Evolutionary conservation across 768 basidiomycete species (phyloP), one percentile per base, ranked within the genome.

Genomic region (Trametes villosa): DNA sequence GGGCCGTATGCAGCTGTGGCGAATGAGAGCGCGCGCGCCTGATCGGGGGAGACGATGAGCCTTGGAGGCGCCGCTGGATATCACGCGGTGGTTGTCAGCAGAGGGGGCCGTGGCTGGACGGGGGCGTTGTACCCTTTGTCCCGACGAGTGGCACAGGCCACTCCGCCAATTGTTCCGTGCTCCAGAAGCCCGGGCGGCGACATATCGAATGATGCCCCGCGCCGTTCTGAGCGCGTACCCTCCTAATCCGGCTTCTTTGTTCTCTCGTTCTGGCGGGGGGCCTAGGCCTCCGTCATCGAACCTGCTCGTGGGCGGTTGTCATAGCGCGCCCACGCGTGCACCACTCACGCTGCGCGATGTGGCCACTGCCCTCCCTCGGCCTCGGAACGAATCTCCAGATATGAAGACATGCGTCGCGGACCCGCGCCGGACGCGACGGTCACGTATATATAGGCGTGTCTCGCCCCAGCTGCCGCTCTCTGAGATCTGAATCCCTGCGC

Each of bases 91-190:
- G 52, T 30, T 18, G 38, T 49, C 40, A 42, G 47, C 34, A 18
- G 57, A 36, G 50, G 36, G 34, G n/a, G 33, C 50, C 9, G 42
- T 54, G 53, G 53, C 41, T 33, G 17, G 42, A n/a, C 27, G 40
- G 31, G 52, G 20, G 24, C 24, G 53, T 54, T 29, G 42, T 54
- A 42, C 50, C 42, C 59, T 60, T 60, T 60, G 59, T 53, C 48
- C 51, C 53, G 31, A 50, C 57, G 45, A 49, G 52, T 38, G 34
- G 34, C 44, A 54, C 53, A 54, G 47, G 51, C 33, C 22, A 27
- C 58, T 47, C 59, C 59, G 45, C 62, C 62, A 53, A 53, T 57
- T 56, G 55, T 57, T 56, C 60, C 60, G 54, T 36, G 15, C 60
- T 54, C 53, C 54, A 54, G 60, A 56, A 57, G 53, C 52, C 53